Base-by-base conservation (phyloP, 2,329 filamentous ascomycete species). In the Apiospora pterosperma region DNA sequence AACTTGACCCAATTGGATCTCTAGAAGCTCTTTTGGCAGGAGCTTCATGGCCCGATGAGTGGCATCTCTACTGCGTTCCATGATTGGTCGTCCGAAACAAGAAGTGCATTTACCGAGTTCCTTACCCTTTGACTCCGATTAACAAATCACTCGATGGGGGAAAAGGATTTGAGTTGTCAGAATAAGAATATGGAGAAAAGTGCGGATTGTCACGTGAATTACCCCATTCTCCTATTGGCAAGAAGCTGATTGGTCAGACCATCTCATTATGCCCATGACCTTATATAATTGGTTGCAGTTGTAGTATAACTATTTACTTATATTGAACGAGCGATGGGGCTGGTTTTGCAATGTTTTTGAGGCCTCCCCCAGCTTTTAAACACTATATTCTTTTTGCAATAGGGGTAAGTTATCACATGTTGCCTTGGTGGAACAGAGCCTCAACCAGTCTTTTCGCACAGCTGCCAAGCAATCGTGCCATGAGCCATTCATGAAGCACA, bases 1-100 rank as follows among this genome's bases (percentile, higher is more conserved):
- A 38, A 85, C 76, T 63, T 81, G 81, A 1, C 78, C 79, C 12
- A 85, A 71, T 71, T 84, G 82, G 14, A 79, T 74, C 65, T 82
- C 80, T 69, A 84, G 75, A 1, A 83, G 67, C 8, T 84, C 81
- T n/a, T 70, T 69, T 0, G 81, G 76, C 10, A 84, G 69, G 41
- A 64, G 60, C 34, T 60, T 34, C 48, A 55, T 55, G 16, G 48
- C 48, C 19, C 48, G 25, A 55, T 52, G 16, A 6, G 23, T 19
- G 44, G 23, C 23, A 16, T 28, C 23, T n/a, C 8, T 12, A 6
- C 16, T 34, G 19, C 48, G 31, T 12, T 11, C 48, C 48, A 34
- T 55, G 48, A 14, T 25, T n/a, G 25, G 21, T 16, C 25, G 48
- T 5, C 7, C 5, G 25, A 3, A 5, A 8, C 48, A n/a, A 34